phyloP scores from a whole-genome alignment of 257 asterid species.

The Solanum sparsipilum region DNA sequence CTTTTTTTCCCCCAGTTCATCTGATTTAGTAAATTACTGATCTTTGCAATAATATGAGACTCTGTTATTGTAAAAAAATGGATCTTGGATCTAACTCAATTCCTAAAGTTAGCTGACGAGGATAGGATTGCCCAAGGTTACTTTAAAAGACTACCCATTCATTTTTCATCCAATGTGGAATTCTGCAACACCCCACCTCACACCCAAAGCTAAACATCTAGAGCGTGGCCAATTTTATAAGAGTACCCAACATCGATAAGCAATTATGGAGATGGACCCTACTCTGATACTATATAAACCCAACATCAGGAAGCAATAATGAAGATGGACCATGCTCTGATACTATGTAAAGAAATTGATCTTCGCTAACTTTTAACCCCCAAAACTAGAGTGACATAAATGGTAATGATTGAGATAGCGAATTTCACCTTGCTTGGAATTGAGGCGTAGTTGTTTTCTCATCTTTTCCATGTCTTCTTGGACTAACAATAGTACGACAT shows the following conservation, averaged over 20 bases:
- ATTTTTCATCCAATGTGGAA: not conserved
- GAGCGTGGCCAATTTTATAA: not conserved
- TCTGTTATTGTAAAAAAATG: not conserved
- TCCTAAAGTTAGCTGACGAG: not conserved
- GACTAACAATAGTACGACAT: not conserved
- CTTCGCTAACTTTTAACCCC: not conserved
- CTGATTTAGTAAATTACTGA: not conserved
- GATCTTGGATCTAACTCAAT: not conserved
- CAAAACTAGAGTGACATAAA: not conserved
- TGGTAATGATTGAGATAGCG: not conserved
- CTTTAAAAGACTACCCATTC: not conserved
- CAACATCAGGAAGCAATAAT: not conserved
- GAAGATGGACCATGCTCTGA: not conserved
- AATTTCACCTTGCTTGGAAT: not conserved
- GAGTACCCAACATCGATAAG: not conserved
- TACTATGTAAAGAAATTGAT: not conserved
- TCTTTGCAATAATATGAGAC: not conserved
- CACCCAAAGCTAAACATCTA: not conserved
- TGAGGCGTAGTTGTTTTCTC: not conserved
- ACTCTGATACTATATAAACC: not conserved
- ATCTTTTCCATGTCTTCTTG: not conserved
- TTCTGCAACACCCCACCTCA: not conserved
- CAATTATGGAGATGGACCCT: not conserved
- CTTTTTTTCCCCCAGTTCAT: not conserved
- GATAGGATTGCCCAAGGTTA: not conserved